Base-by-base conservation (phyloP, 148 eudicot species). In the Chenopodium quinoa region DNA sequence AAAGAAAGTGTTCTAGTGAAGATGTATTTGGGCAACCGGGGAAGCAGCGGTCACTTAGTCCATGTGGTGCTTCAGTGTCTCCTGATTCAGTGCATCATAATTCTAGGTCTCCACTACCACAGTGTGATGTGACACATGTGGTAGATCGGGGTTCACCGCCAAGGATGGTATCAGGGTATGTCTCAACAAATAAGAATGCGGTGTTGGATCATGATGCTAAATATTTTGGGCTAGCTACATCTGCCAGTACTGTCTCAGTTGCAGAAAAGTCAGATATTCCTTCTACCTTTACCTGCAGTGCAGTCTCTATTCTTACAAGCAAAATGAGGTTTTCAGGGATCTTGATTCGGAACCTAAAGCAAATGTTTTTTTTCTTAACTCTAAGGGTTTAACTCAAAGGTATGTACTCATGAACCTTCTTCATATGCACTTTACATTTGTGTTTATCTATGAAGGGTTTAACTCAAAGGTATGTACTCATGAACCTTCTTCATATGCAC, bases 1-100 rank as follows among this genome's bases (percentile, higher is more conserved):
- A 91, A 83, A 82, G 93, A 82, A 94, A 81, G 68, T 78, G 16
- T n/a, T 83, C 82, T 58, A 62, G 12, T 75, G 85, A 84, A 32
- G 90, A 79, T 27, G 76, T 63, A 54, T 12, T 54, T 58, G 79
- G 67, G 69, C 78, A 34, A 32, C 34, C 1, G 0, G 81, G 73
- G 69, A 94, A 89, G 76, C 80, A 84, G 37, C 88, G 56, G 73
- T 83, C 75, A 13, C 23, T 84, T 76, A 82, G 88, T 64, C 89
- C 90, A 5, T 75, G 84, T 44, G 72, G 83, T 79, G 82, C 76
- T 73, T 86, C 88, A 50, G 68, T 84, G 31, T 89, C 97, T 76
- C 92, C 93, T 76, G 90, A 91, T 68, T 78, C 85, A 31, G 32
- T 84, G 76, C 52, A 79, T 74, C 82, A 73, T 56, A 67, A 62